A percentile compares a stretch with the other conserved stretches of the same genome.
phyloP scores from a whole-genome alignment of 2,329 filamentous ascomycete species.

The Sporothrix brasiliensis region DNA sequence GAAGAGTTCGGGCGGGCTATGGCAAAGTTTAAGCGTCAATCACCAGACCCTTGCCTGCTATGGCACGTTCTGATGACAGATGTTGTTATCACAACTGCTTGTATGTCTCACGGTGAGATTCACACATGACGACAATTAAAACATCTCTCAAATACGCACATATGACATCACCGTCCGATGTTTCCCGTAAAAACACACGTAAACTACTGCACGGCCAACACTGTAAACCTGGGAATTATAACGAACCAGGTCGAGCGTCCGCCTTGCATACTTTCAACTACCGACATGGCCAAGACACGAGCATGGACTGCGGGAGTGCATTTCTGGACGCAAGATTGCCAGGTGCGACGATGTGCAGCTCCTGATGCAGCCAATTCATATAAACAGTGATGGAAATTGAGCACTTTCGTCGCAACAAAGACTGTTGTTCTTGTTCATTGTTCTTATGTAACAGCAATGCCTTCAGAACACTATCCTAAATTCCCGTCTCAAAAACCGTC shows the following conservation, averaged over 20 bases:
- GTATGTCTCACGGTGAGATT: too few relatives aligned
- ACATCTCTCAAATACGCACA: too few relatives aligned
- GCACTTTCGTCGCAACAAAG: too few relatives aligned
- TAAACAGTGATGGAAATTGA: neutral
- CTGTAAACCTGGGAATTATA: neutral
- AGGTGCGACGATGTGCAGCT: too few relatives aligned
- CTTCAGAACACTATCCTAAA: too few relatives aligned
- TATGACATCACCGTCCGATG: too few relatives aligned
- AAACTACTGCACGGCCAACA: neutral
- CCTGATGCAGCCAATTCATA: neutral
- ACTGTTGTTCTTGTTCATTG: too few relatives aligned
- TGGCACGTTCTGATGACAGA: neutral
- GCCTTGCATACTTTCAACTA: neutral
- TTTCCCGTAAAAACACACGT: too few relatives aligned
- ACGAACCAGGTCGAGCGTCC: slow-evolving; percentile 2
- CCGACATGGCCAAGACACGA: slow-evolving; percentile 15
- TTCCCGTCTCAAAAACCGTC: too few relatives aligned
- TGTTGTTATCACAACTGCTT: neutral
- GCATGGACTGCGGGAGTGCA: neutral
- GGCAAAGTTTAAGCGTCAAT: neutral
- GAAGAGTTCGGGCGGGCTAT: neutral
- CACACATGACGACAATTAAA: neutral
- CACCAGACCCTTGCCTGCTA: too few relatives aligned
- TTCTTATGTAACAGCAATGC: too few relatives aligned
- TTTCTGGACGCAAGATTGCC: neutral